Evolutionary conservation across 169 alveolate genomes (phyloP), one percentile per base, ranked within the genome.

Genomic region (Plasmodium yoelii): DNA sequence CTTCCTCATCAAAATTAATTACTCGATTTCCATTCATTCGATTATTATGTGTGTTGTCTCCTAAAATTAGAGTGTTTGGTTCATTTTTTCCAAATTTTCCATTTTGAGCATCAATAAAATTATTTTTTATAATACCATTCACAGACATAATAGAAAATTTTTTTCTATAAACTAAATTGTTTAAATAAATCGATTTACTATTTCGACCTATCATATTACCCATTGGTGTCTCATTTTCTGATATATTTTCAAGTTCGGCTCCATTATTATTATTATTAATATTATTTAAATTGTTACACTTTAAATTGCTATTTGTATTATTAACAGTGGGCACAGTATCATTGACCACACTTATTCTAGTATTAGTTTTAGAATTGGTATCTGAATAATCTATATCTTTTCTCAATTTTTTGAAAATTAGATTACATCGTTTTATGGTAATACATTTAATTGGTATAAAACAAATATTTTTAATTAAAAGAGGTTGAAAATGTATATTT

Each of bases 391-490:
- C 77, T 46, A 77, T 77, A 15, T 63, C 57, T 49, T 59, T 67
- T 9, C 77, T 49, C 13, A 77, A 13, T 55, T 69, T 63, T 26
- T 77, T 59, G 71, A 77, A 77, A 8, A 77, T 44, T 18, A 77
- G 6, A 18, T 77, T 77, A 59, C 88, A 77, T 26, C 65, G 64
- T 57, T 64, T 77, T 24, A 77, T 77, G 42, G 63, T 65, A 13
- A 28, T 67, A 57, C 77, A 77, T 55, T 77, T 77, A 18, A 77
- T 77, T 6, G 88, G 88, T 42, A 77, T 77, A 44, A 77, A 77
- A 2, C 88, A 77, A 9, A 77, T 69, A 44, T 77, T 77, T 24
- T 77, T 77, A 77, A 77, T 64, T 64, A 77, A 1, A n/a, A 77
- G 77, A 7, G 88, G 88, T 9, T 55, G 88, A 57, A 77, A 77